These are phyloP conservation scores for Lachancea quebecensis DNA, from an alignment of 805 yeast genomes.

Conservation along the genomic window DNA sequence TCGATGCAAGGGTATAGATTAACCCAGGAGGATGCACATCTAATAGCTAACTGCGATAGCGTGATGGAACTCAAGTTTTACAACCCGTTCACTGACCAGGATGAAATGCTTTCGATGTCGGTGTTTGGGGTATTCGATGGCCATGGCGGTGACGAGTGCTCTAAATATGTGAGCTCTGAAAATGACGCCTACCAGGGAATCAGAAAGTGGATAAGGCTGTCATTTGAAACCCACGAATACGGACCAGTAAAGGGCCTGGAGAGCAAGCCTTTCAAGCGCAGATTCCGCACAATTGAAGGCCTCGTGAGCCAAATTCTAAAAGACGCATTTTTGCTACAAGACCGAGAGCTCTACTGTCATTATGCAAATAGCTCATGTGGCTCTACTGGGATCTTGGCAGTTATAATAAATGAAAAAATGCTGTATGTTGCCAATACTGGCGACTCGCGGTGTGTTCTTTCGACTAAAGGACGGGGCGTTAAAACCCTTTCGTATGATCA, in stretches of 20 bases:
- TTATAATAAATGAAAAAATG: slow-evolving; percentile 37
- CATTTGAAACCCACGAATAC: slow-evolving; percentile 28
- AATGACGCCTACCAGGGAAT: slow-evolving; percentile 16
- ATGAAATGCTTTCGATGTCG: slow-evolving; percentile 24
- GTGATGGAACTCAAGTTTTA: slow-evolving; percentile 31
- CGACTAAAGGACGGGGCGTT: slow-evolving; percentile 44
- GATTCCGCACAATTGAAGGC: slow-evolving; percentile 31
- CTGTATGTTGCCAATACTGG: slow-evolving; percentile 66
- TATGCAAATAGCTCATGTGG: slow-evolving; percentile 41
- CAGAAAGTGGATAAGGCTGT: slow-evolving; percentile 25
- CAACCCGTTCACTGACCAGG: slow-evolving; percentile 26
- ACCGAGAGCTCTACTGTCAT: slow-evolving; percentile 36
- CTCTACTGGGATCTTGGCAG: slow-evolving; percentile 44
- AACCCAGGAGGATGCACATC: slow-evolving; percentile 72
- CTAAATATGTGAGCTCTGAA: slow-evolving; percentile 32
- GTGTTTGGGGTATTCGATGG: slow-evolving; percentile 77
- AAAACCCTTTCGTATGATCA: slow-evolving; percentile 71
- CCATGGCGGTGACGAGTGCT: slow-evolving; percentile 66
- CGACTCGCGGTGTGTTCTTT: slow-evolving; percentile 61
- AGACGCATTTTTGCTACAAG: slow-evolving; percentile 41
- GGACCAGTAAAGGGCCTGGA: slow-evolving; percentile 8
- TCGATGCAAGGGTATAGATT: slow-evolving; percentile 74
- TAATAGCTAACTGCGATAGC: slow-evolving; percentile 42
- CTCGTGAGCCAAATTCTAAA: slow-evolving; percentile 34
- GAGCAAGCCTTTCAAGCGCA: slow-evolving; percentile 9